Evolutionary conservation across 2,329 filamentous ascomycete species (phyloP), one percentile per base, ranked within the genome.

Genomic region (Pseudonectria buxi): DNA sequence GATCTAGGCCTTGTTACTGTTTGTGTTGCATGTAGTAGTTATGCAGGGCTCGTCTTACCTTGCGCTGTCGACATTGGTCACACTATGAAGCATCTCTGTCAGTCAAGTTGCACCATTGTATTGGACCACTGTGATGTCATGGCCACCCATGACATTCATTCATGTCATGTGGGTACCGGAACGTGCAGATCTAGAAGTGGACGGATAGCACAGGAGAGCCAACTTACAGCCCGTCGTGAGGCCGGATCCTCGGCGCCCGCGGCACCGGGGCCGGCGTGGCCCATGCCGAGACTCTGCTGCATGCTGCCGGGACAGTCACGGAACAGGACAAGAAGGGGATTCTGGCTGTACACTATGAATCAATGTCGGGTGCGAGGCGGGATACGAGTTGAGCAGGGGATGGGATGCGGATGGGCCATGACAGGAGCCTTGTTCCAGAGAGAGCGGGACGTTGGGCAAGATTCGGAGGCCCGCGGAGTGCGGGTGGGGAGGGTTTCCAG

Each of bases 1-100:
- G 37, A 77, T 74, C 74, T 78, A 44, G 31, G n/a, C n/a, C n/a
- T n/a, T n/a, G n/a, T n/a, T n/a, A n/a, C 33, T 15, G 35, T 5
- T 22, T 5, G 18, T 22, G 5, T 22, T 6, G 18, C 9, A 22
- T 22, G 18, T n/a, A n/a, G n/a, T n/a, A n/a, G n/a, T n/a, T n/a
- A 22, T 22, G 18, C 18, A 22, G 18, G 9, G 18, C 9, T 22
- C 5, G 18, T 9, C 57, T 53, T 44, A 66, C 63, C 56, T 66
- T 66, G 45, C 61, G 57, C 22, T 57, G 46, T 12, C 63, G 62
- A 35, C 63, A 66, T 53, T 69, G 65, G 45, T 69, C 65, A 51
- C 66, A 69, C 66, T 69, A 46, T 33, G 32, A 29, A 26, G 33
- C 26, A 26, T 14, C 11, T n/a, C 7, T 26, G 16, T 30, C 22